Base-by-base conservation (phyloP, 495 filamentous ascomycete species). In the Penicillium canariense region DNA sequence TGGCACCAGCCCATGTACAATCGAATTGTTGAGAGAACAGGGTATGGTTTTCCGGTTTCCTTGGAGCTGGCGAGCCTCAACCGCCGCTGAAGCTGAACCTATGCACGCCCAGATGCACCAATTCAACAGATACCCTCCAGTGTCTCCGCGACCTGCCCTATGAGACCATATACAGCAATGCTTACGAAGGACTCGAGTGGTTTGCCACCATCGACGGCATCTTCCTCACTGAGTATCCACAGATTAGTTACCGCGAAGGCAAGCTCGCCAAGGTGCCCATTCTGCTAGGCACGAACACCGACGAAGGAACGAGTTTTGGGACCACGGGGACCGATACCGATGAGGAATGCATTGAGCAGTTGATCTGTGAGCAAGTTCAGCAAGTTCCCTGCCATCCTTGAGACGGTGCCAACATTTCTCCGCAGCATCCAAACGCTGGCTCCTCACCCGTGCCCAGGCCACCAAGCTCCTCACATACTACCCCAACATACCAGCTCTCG, bases 91-190 rank as follows among this genome's bases (percentile, higher is more conserved):
- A 22, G 1, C 48, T 48, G 14, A 30, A 9, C 10, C 9, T 9
- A 18, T n/a, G n/a, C n/a, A 48, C n/a, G 12, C 1, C 10, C 18
- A 87, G 86, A 25, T 91, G 88, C 69, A 67, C 77, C 15, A 54
- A 61, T 5, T 66, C 81, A 4, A 50, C 68, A 5, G 77, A 87
- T 58, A 85, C 82, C 7, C 78, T 89, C 5, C 71, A 73, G 45
- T 90, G 87, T 68, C 80, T 89, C 17, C 83, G 85, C 22, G 66
- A 65, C 1, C 64, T 80, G 0, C 76, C 79, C 39, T 88, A 87
- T 66, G 63, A 68, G 1, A 78, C 71, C 1, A 80, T 83, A 61
- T 78, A 87, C 43, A 67, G 72, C n/a, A 78, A 80, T 0, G 79
- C 81, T 20, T 68, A 60, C 36, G 65, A 68, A 44, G 63, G 65